Evolutionary conservation across 2,329 filamentous ascomycete genomes (phyloP).

Genomic region (Aureobasidium sp.): DNA sequence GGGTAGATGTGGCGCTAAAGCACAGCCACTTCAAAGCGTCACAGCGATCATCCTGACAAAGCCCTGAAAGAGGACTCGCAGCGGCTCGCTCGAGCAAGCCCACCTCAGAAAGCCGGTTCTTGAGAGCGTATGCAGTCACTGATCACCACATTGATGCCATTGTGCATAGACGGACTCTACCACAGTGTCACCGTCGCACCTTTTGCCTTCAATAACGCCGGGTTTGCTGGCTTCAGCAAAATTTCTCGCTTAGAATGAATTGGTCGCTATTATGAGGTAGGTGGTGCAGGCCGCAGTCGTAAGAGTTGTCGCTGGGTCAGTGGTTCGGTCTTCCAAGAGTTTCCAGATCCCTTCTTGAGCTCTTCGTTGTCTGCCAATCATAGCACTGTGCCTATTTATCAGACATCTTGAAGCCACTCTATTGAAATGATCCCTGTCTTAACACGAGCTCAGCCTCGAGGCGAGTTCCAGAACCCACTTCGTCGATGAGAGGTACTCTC

Average conservation of each 20-base stretch:
- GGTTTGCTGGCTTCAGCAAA: not conserved
- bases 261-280: not conserved
- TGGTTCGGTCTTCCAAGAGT: not conserved
- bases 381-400: not conserved
- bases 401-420: not conserved
- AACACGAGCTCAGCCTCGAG: not conserved
- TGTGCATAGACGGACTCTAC: constrained; percentile 3
- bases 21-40: constrained; percentile 3
- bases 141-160: constrained; percentile 14
- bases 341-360: not conserved
- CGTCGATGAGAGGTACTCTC: not conserved
- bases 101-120: constrained; percentile 8
- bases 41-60: constrained; percentile 2
- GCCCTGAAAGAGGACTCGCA: not conserved
- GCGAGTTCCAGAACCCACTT: not conserved
- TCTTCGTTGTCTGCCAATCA: not conserved
- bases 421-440: not conserved
- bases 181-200: not conserved
- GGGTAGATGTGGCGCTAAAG: constrained; percentile 10
- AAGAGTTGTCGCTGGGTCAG: not conserved
- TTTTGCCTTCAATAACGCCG: not conserved
- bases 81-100: not conserved
- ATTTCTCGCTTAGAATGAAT: not conserved
- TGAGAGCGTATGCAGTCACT: not conserved
- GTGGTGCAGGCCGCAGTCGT: not conserved